Base-by-base conservation (phyloP, 2,329 filamentous ascomycete genomes). In the Cercospora janseana region DNA sequence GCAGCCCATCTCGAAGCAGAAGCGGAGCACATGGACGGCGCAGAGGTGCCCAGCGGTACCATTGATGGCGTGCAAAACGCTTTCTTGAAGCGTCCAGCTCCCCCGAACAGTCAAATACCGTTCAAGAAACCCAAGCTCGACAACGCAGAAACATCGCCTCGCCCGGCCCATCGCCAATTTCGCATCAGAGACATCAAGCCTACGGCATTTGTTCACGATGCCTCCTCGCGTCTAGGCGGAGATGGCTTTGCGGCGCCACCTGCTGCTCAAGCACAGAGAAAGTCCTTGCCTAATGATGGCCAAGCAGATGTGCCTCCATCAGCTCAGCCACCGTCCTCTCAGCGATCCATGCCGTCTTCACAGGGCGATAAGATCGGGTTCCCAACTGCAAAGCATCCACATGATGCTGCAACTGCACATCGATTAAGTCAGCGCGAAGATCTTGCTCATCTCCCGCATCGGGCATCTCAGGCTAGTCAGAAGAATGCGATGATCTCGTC, bases 301-400 rank as follows among this genome's bases (percentile, higher is more conserved):
- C 15, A 18, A 29, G 31, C n/a, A 16, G 42, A 15, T 24, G 31
- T 26, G 24, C 21, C 38, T 21, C 34, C 27, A 21, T 57, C 56
- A 8, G 49, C 52, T 16, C 57, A 58, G 59, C 63, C 41, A 37
- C 58, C 43, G 56, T 62, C 47, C 37, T 62, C 61, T 6, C 60
- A 63, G 31, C 56, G 55, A 24, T 60, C 62, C 54, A 35, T 67
- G 61, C 51, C 57, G 28, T 63, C 61, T 3, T 73, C 71, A 4
- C 74, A 77, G 56, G 60, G 63, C 57, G 62, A 75, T 55, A 76
- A 73, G 16, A 72, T 89, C 20, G 77, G 76, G 21, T 94, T 89
- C 61, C 79, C 85, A 1, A 79, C 90, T 9, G 87, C 92, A 16
- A 94, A 95, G 69, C 82, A 92, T 59, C 79, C 84, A 1, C 78